Base-by-base conservation (phyloP, 768 basidiomycete species). In the Pholiota conissans region DNA sequence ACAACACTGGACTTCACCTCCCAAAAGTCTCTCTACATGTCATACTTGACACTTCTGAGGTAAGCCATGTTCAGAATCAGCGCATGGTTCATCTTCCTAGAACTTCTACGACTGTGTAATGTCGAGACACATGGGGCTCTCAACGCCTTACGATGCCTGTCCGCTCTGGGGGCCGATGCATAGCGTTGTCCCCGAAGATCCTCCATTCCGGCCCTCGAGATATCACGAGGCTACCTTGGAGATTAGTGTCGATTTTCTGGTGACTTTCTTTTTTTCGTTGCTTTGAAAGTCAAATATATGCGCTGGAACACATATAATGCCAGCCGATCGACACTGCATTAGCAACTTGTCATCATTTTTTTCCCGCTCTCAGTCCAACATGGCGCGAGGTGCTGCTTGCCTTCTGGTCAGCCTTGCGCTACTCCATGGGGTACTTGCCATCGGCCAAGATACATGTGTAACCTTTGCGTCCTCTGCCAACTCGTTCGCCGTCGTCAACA, bases 381-480 rank as follows among this genome's bases (percentile, higher is more conserved):
- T 64, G 61, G 42, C 48, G 56, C 65, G 63, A 59, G 59, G 35
- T 13, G 51, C 63, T 50, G 57, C 59, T 51, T 55, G 56, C 30
- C 49, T 61, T 24, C 49, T 65, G 27, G 61, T 59, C 48, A 30
- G 58, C 35, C 61, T 63, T 48, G 59, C 61, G 40, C 55, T 69
- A 10, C 55, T 66, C 16, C 56, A 55, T 20, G 61, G 66, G 16
- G 61, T 55, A 30, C 24, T 61, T 22, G 82, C 76, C 13, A 79
- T 84, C 20, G 83, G 82, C 18, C 82, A 84, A 63, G 68, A 67
- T 22, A 69, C 75, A 9, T 82, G 82, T 57, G 81, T 81, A 61
- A 67, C 75, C 1, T 82, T 83, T 64, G 61, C 73, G 52, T 70
- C 75, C 8, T 69, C 72, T 0, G 35, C 67, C 16, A 68, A 71